phyloP scores from a whole-genome alignment of 805 yeast species.

The Torulaspora gathmanii region DNA sequence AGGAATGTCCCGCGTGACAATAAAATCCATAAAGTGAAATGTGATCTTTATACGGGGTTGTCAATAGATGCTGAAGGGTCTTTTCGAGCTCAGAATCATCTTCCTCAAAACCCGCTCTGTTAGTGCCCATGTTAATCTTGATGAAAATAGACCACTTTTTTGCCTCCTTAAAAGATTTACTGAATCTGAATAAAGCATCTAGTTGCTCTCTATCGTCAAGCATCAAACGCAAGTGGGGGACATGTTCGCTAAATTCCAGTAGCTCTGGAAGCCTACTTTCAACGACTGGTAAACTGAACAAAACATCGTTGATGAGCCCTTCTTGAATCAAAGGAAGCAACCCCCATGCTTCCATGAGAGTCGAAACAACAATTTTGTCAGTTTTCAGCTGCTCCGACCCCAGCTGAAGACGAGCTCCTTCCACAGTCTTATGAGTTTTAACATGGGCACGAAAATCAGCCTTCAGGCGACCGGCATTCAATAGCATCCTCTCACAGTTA shows the following conservation, averaged over 20 bases:
- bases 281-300: conserved; percentile 6
- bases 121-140: conserved; percentile 6
- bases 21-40: conserved; percentile 4
- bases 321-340: conserved; percentile 2
- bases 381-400: conserved; percentile 3
- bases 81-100: not conserved
- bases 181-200: not conserved
- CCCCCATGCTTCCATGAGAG: conserved; percentile 6
- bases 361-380: conserved; percentile 5
- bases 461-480: conserved; percentile 36
- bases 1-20: conserved; percentile 7
- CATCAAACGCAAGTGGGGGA: conserved; percentile 6
- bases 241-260: not conserved
- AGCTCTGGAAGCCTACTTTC: conserved; percentile 2
- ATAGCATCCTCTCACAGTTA: conserved; percentile 46
- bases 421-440: conserved; percentile 6
- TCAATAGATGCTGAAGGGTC: not conserved
- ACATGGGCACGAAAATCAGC: conserved; percentile 10
- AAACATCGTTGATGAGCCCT: conserved; percentile 2
- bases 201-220: conserved; percentile 6
- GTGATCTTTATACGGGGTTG: conserved; percentile 1
- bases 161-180: not conserved
- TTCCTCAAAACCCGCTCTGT: conserved; percentile 3
- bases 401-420: conserved; percentile 5
- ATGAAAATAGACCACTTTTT: conserved; percentile 6